Conservation (phyloP, 177 flowering plant species). For the Vitis hybrid region DNA sequence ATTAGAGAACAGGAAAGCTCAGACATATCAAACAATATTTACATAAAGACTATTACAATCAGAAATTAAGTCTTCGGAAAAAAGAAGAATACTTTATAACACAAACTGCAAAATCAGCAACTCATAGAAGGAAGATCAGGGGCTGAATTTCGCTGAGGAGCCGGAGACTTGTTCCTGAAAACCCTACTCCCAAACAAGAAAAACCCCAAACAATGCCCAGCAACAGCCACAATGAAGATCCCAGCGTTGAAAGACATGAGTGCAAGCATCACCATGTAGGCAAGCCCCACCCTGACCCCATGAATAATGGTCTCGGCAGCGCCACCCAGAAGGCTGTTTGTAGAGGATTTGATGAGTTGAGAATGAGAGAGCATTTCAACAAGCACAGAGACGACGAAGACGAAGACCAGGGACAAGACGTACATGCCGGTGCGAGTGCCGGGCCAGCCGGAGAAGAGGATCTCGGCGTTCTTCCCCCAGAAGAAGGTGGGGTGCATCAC, state of each 20-base stretch:
- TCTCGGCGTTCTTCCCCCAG: slow-evolving; percentile 11
- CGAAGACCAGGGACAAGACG: slow-evolving; percentile 7
- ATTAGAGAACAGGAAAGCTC: no score
- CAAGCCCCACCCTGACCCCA: slow-evolving; percentile 24
- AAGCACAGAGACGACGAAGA: slow-evolving; percentile 18
- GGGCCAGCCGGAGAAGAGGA: slow-evolving; percentile 15
- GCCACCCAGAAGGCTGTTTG: slow-evolving; percentile 1
- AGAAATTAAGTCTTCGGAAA: no score
- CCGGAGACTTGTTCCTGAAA: background rate
- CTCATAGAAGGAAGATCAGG: slow-evolving; percentile 7
- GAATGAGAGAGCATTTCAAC: slow-evolving; percentile 23
- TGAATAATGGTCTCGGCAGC: slow-evolving; percentile 12
- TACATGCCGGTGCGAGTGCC: slow-evolving; percentile 13
- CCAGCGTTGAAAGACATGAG: slow-evolving; percentile 34
- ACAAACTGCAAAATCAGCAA: slow-evolving; percentile 2
- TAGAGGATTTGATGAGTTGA: background rate
- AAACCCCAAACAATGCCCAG: slow-evolving; percentile 14
- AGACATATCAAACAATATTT: no score
- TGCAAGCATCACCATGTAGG: slow-evolving; percentile 32
- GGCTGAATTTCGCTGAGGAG: background rate
- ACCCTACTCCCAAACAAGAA: slow-evolving; percentile 13
- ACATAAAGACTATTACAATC: no score
- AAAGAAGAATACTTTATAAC: no score
- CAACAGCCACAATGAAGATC: slow-evolving; percentile 20
- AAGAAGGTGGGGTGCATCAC: slow-evolving; percentile 23